These are phyloP conservation scores for Rhododendron molle DNA, from an alignment of 148 eudicot genomes.

Conservation along the genomic window DNA sequence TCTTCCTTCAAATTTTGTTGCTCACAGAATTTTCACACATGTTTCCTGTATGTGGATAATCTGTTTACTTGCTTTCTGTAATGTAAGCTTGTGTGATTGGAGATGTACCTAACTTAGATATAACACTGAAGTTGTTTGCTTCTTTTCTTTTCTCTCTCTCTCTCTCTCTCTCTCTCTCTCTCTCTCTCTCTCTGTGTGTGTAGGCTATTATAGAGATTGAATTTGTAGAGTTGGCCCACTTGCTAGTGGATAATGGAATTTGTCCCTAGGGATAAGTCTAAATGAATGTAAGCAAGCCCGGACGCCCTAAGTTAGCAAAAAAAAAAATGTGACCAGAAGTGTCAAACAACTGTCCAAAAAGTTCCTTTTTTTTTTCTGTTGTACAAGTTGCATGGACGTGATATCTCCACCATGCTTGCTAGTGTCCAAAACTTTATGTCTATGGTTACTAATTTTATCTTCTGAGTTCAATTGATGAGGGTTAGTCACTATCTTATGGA, in stretches of 20 bases:
- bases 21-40: background rate
- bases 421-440: background rate
- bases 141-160: background rate
- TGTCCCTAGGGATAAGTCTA: background rate
- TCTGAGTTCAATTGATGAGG: background rate
- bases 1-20: constrained; percentile 12
- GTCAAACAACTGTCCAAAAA: background rate
- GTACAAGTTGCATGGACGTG: background rate
- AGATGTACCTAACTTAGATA: background rate
- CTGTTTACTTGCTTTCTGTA: background rate
- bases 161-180: no score
- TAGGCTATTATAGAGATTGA: background rate
- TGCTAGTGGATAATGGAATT: background rate
- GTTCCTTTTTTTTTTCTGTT: background rate
- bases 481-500: background rate
- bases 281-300: background rate
- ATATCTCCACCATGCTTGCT: background rate
- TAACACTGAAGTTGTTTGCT: background rate
- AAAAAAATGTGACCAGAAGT: background rate
- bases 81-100: background rate
- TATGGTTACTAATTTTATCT: background rate
- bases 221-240: background rate
- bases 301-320: background rate
- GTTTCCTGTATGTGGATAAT: background rate
- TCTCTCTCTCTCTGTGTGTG: no score